phyloP scores from a whole-genome alignment of 352 stramenopile genomes.

The Phytophthora vignae region DNA sequence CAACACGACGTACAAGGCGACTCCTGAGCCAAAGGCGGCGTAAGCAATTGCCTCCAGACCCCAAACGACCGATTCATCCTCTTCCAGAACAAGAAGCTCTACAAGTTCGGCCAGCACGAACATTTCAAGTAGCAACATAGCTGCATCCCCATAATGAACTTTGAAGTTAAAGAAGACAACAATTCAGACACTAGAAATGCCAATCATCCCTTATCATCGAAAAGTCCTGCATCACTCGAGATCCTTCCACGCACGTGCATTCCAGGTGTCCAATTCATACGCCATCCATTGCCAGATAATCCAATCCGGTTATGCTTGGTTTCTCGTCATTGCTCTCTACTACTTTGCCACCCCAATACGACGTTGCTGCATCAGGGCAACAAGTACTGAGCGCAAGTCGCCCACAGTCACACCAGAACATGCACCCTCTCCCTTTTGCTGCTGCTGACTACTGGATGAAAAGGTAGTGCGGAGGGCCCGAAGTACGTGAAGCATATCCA shows the following conservation, averaged over 20 bases:
- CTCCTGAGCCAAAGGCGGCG: background rate
- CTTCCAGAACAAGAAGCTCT: background rate
- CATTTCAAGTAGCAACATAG: background rate
- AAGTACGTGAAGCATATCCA: slow-evolving; percentile 69
- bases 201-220: background rate
- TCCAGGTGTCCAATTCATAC: background rate
- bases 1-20: slow-evolving; percentile 40
- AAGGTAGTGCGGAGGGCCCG: slow-evolving; percentile 48
- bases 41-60: background rate
- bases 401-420: slow-evolving; percentile 51
- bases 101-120: background rate
- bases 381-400: slow-evolving; percentile 53
- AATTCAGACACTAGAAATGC: background rate
- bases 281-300: background rate
- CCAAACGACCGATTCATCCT: background rate
- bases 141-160: background rate
- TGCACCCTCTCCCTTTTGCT: slow-evolving; percentile 10
- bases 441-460: slow-evolving; percentile 15
- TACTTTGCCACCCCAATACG: slow-evolving; percentile 30
- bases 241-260: background rate
- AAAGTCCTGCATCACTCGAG: too few relatives aligned
- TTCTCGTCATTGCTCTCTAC: slow-evolving; percentile 8
- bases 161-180: background rate
- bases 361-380: slow-evolving; percentile 51
- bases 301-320: background rate